Conservation (phyloP, 305 asterid species). For the Salvia sclarea region DNA sequence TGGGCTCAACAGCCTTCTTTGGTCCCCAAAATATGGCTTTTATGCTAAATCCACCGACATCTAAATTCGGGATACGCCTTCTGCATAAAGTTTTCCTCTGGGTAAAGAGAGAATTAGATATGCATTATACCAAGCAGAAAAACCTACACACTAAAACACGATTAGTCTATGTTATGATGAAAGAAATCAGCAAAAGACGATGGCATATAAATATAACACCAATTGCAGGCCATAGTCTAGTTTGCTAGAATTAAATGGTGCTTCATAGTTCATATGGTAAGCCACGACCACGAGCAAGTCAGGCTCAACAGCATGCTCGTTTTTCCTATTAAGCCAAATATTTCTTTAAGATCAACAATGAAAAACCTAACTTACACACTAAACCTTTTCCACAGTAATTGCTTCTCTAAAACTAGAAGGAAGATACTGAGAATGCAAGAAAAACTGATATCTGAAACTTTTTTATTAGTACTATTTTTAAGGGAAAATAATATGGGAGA, state of each 20-base stretch:
- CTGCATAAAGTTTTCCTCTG: conserved; percentile 50
- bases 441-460: background rate
- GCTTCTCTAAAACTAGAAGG: conserved; percentile 1
- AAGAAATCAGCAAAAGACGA: conserved; percentile 14
- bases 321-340: background rate
- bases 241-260: conserved; percentile 16
- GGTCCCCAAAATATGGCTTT: conserved; percentile 82
- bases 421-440: background rate
- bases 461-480: background rate
- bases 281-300: conserved; percentile 4
- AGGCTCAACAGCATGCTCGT: conserved; percentile 4
- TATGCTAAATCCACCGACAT: conserved; percentile 40
- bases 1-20: conserved; percentile 61
- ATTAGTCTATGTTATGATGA: background rate
- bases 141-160: background rate
- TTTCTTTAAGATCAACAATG: background rate
- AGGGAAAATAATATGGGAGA: background rate
- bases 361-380: background rate
- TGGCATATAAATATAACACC: conserved; percentile 1
- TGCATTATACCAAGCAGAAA: conserved; percentile 5
- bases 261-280: conserved; percentile 2
- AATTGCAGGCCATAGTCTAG: conserved; percentile 1
- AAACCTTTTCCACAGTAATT: background rate
- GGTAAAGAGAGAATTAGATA: conserved; percentile 26
- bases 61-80: conserved; percentile 31